Evolutionary conservation across 495 filamentous ascomycete genomes (phyloP), one percentile per base, ranked within the genome.

Genomic region (Penicillium parvum): DNA sequence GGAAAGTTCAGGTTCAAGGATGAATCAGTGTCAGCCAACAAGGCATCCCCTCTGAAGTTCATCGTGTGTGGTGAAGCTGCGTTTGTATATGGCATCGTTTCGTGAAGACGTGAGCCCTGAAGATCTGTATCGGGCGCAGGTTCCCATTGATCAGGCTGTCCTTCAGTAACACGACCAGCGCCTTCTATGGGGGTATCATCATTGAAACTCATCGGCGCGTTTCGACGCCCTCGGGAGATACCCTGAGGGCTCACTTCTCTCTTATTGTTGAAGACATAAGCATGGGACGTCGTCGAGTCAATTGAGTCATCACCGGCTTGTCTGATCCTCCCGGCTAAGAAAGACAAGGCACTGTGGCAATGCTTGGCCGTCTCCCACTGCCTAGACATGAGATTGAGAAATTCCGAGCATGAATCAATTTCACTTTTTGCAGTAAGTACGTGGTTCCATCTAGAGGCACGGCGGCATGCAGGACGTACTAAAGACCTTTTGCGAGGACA

Each of bases 351-450:
- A 1, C 52, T 53, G 15, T 65, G 57, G 33, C 67, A 68, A 27
- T 68, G 63, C 32, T 55, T 64, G 8, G 66, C 66, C 3, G 65
- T 65, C 48, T 71, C 65, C 66, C 66, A 71, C 47, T 67, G 63
- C 4, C 26, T 12, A 40, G 59, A 62, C 65, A 71, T 71, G 5
- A 45, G 53, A n/a, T 47, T 43, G 11, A 71, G 37, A 21, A 64
- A 59, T 11, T 45, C 35, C 6, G 60, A 58, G 18, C 61, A 67
- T 16, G 55, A 49, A 10, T 54, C 40, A 4, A 71, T 66, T 42
- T 71, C 66, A 23, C 66, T 70, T 16, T 3, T 0, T 17, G 1
- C 9, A 35, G 3, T 57, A 30, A 61, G 46, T 21, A 38, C 11
- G 2, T n/a, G 3, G n/a, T 30, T 10, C n/a, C 20, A 6, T 1